Evolutionary conservation across 31 red algal genomes (phyloP).

Genomic region (Porphyra umbilicalis): DNA sequence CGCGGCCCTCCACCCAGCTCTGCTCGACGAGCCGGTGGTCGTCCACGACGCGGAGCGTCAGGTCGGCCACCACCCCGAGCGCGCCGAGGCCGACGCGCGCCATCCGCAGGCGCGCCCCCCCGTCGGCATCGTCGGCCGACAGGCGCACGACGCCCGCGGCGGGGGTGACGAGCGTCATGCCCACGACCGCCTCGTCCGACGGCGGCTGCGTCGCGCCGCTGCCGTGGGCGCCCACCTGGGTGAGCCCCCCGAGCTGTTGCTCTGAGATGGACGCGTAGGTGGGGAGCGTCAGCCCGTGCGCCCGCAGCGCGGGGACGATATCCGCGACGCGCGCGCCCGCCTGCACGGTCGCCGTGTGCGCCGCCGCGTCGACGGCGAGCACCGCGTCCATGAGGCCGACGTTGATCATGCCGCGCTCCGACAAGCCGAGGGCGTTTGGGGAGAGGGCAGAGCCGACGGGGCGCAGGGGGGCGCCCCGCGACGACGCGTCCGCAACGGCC

Average conservation of each 20-base stretch:
- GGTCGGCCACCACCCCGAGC: slow-evolving; percentile 65
- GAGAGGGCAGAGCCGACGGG: slow-evolving; percentile 77
- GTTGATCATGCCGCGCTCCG: slow-evolving; percentile 65
- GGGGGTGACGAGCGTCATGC: slow-evolving; percentile 50
- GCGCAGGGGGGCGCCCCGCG: slow-evolving; percentile 25
- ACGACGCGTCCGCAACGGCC: slow-evolving; percentile 25
- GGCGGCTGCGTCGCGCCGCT: slow-evolving; percentile 62
- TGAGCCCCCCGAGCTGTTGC: slow-evolving; percentile 84
- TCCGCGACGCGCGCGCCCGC: slow-evolving; percentile 56
- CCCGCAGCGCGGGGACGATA: slow-evolving; percentile 55
- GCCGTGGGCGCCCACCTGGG: slow-evolving; percentile 87
- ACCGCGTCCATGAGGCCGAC: slow-evolving; percentile 57
- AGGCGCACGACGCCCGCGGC: slow-evolving; percentile 41
- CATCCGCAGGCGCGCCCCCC: slow-evolving; percentile 33
- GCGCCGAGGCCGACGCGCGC: slow-evolving; percentile 58
- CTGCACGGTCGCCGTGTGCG: slow-evolving; percentile 39
- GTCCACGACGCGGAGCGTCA: slow-evolving; percentile 57
- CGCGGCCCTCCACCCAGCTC: slow-evolving; percentile 28
- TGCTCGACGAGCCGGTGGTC: slow-evolving; percentile 57
- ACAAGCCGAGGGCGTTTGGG: slow-evolving; percentile 65
- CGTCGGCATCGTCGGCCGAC: slow-evolving; percentile 31
- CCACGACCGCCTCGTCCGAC: slow-evolving; percentile 76
- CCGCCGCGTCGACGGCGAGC: slow-evolving; percentile 33
- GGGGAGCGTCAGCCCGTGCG: slow-evolving; percentile 49
- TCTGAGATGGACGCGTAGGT: slow-evolving; percentile 84